Percentiles rank a stretch among this genome's conserved stretches.
Conservation (phyloP, 192 early-diverging fungal species). For the Coemansia sp. region DNA sequence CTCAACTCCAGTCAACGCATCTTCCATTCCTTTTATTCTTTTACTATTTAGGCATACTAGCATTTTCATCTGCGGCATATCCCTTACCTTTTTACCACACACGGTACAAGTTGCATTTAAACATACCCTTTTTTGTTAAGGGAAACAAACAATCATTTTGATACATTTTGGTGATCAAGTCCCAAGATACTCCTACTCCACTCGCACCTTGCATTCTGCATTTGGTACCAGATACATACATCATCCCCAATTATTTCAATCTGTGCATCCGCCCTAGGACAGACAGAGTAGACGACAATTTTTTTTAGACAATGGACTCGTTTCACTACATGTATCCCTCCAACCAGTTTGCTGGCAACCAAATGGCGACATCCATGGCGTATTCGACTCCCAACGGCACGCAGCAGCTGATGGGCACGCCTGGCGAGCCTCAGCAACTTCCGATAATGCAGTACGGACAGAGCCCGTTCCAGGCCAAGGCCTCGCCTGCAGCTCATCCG, state of each 20-base stretch:
- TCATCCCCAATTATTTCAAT: background rate
- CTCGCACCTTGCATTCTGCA: constrained; percentile 13
- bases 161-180: constrained; percentile 58
- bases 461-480: constrained; percentile 7
- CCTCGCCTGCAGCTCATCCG: constrained; percentile 12
- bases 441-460: constrained; percentile 24
- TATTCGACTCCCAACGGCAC: constrained; percentile 7
- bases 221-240: constrained; percentile 8
- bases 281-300: background rate
- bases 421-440: constrained; percentile 17
- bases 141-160: constrained; percentile 63
- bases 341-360: constrained; percentile 17
- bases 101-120: background rate
- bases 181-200: background rate
- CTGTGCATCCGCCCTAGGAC: background rate
- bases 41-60: constrained; percentile 3
- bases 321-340: constrained; percentile 39
- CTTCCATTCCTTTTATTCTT: constrained; percentile 1
- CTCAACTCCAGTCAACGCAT: background rate
- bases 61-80: background rate
- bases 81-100: background rate
- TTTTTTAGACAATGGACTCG: constrained; percentile 16
- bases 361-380: constrained; percentile 14
- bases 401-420: constrained; percentile 12
- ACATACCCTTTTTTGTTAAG: background rate